phyloP scores from a whole-genome alignment of 2,329 filamentous ascomycete species.

The Monilinia vaccinii-corymbosi region DNA sequence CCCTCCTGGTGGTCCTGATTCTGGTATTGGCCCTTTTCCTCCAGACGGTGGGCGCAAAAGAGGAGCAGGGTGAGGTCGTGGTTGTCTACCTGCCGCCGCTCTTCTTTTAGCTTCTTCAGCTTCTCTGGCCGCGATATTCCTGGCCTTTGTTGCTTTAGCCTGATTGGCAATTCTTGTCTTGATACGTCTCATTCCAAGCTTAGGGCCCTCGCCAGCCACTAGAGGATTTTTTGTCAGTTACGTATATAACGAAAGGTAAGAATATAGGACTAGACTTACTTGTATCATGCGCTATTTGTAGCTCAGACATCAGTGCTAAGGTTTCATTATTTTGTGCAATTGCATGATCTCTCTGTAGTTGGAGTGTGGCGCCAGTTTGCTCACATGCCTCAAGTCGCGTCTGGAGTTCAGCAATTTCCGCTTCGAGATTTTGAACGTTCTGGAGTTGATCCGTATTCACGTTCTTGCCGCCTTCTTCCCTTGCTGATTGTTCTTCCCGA shows the following conservation, averaged over 20 bases:
- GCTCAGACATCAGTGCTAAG: neutral
- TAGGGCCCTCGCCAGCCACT: constrained; percentile 1
- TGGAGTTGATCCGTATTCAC: neutral
- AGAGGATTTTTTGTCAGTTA: neutral
- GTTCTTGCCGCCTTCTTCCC: accelerated
- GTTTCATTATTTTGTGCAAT: neutral
- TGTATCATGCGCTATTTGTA: neutral
- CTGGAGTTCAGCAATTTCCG: neutral
- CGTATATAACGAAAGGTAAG: neutral
- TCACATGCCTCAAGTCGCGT: neutral
- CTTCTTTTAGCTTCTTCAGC: neutral
- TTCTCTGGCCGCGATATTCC: neutral
- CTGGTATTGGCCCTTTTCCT: neutral
- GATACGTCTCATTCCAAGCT: constrained; percentile 2
- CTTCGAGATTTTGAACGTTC: neutral
- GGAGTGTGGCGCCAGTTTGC: neutral
- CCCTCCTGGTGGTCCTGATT: neutral
- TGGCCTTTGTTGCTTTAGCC: neutral
- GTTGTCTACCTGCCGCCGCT: neutral
- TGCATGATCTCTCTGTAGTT: neutral
- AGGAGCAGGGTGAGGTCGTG: neutral
- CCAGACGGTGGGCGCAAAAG: neutral
- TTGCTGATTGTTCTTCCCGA: neutral
- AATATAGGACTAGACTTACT: neutral
- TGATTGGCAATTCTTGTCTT: constrained; percentile 2